These are phyloP conservation scores for Dipteronia dyeriana DNA, from an alignment of 345 rosid genomes.

Conservation along the genomic window DNA sequence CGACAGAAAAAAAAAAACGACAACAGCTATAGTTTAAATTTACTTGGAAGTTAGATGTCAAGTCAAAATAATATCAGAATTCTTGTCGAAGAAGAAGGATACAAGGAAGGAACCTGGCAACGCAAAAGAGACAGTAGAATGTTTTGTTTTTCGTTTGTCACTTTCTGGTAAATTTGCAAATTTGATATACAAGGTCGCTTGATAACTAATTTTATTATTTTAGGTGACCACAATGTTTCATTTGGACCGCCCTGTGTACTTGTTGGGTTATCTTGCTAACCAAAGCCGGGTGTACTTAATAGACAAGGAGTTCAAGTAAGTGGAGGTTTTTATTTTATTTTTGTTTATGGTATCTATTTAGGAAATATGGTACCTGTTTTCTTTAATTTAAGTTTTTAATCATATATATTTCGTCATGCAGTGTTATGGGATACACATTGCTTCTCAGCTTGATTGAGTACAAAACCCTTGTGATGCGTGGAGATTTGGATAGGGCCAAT, in stretches of 20 bases:
- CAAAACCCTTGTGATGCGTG: conserved; percentile 97
- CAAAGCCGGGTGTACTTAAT: conserved; percentile 98
- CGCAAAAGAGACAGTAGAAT: no score
- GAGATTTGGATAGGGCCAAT: conserved; percentile 78
- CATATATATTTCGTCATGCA: conserved; percentile 29
- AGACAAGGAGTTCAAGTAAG: conserved; percentile 99
- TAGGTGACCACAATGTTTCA: conserved; percentile 99
- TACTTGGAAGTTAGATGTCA: no score
- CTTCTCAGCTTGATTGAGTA: conserved; percentile 90
- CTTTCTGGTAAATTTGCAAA: no score
- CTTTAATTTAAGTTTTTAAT: conserved; percentile 4
- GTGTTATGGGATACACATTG: conserved; percentile 82
- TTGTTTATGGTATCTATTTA: background rate
- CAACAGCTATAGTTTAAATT: background rate
- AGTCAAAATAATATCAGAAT: no score
- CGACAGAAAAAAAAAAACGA: conserved; percentile 26
- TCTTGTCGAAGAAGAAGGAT: no score
- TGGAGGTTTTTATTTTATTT: background rate
- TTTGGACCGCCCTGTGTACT: conserved; percentile 99
- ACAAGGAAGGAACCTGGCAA: no score
- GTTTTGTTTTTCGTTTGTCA: no score
- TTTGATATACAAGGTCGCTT: background rate
- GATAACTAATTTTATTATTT: conserved; percentile 13
- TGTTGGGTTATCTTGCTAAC: conserved; percentile 94
- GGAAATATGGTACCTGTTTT: background rate